Base-by-base conservation (phyloP, 2,329 filamentous ascomycete species). In the Coleophoma crateriformis region DNA sequence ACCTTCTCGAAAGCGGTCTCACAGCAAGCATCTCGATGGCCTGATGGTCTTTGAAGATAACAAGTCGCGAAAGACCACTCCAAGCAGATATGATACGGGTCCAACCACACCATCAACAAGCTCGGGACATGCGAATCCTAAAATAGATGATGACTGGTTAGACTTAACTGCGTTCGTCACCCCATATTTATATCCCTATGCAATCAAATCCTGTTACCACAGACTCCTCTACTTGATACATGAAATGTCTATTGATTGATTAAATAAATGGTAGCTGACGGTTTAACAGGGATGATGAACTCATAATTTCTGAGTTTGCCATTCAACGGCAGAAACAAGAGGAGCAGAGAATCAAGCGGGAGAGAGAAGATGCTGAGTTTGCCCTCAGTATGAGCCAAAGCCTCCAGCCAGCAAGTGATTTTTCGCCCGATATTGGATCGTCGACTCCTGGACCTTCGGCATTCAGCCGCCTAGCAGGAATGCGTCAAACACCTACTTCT, bases 261-360 rank as follows among this genome's bases (percentile, higher is more conserved):
- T 3, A 6, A 20, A 3, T 19, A 11, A 17, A 13, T 17, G 17
- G 2, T 19, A 13, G 12, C 33, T 34, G 15, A 46, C 27, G 13
- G 10, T 13, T 13, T 27, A 7, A n/a, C 52, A 63, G 61, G 33
- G 61, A 64, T 35, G 61, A 62, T 7, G 53, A 58, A 13, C 53
- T 58, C 40, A 49, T 50, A n/a, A 46, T 33, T 3, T 55, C 59
- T 34, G 55, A 59, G 17, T 37, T 33, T 8, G 33, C 50, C 14
- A 50, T 50, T 35, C 42, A 52, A 42, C 47, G 48, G 20, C 58
- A 62, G 32, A 55, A 58, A 66, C 69, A 47, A 58, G 69, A 33
- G 56, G 72, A 69, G 46, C 69, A 72, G 22, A 64, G 65, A 47
- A 67, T 65, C 37, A 58, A 64, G 47, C 66, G 64, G 35, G 63